Evolutionary conservation across 371 early-diverging fungal genomes (phyloP).

Genomic region (Syncephalis plumigaleata): DNA sequence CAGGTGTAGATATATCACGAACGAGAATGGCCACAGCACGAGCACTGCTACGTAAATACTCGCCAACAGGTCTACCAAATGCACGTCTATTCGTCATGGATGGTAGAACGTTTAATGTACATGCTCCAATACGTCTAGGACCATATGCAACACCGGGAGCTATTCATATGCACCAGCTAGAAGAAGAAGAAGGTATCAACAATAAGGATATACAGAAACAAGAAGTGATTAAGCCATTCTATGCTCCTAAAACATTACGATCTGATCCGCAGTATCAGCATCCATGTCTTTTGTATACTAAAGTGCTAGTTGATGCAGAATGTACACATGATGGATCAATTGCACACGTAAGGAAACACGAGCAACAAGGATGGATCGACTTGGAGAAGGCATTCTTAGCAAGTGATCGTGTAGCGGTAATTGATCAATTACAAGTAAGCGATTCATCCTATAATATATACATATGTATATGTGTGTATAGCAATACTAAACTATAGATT

Average conservation of each 20-base stretch:
- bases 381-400: conserved; percentile 46
- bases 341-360: conserved; percentile 61
- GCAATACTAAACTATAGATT: background rate
- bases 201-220: background rate
- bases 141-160: conserved; percentile 1
- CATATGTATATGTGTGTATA: background rate
- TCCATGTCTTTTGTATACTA: conserved; percentile 46
- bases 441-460: too few species aligned
- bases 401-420: conserved; percentile 22
- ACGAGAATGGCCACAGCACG: conserved; percentile 57
- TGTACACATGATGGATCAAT: conserved; percentile 89
- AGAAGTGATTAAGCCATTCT: conserved; percentile 40
- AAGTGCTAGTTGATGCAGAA: conserved; percentile 14
- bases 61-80: conserved; percentile 3
- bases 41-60: conserved; percentile 40
- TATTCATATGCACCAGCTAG: too few species aligned
- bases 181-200: too few species aligned
- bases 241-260: conserved; percentile 53
- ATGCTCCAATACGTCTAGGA: conserved; percentile 33
- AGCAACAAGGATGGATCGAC: conserved; percentile 48
- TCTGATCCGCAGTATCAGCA: conserved; percentile 27
- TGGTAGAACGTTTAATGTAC: conserved; percentile 58
- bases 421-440: conserved; percentile 23
- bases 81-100: conserved; percentile 53
- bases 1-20: conserved; percentile 76